Evolutionary conservation across 2,329 filamentous ascomycete species (phyloP).

Genomic region (Pestalotiopsis fici): DNA sequence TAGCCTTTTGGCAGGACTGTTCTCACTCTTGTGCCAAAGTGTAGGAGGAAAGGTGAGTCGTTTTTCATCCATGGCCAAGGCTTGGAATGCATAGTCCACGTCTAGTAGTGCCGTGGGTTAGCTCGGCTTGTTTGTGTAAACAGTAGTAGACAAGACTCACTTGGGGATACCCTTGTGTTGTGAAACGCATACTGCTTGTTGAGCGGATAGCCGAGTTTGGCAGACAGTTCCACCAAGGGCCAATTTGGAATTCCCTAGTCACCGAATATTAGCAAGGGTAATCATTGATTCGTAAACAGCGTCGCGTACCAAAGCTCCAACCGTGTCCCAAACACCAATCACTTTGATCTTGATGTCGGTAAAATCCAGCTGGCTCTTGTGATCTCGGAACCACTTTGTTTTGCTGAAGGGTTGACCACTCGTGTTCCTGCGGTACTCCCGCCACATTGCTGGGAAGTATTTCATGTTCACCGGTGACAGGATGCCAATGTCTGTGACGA

Average conservation of each 20-base stretch:
- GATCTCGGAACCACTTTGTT: background rate
- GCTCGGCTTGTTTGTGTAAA: background rate
- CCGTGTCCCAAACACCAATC: conserved; percentile 53
- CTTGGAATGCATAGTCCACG: conserved; percentile 61
- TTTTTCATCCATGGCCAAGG: conserved; percentile 58
- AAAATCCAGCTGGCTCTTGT: background rate
- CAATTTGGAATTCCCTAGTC: background rate
- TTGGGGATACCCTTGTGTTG: background rate
- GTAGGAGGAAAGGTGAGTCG: conserved; percentile 56
- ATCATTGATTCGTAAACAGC: background rate
- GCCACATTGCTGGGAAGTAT: conserved; percentile 39
- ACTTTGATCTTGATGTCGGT: conserved; percentile 42
- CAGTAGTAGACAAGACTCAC: background rate
- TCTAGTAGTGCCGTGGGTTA: conserved; percentile 25
- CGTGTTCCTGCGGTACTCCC: background rate
- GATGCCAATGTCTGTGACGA: conserved; percentile 52
- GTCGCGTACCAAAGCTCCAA: conserved; percentile 29
- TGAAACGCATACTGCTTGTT: conserved; percentile 10
- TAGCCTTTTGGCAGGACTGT: conserved; percentile 38
- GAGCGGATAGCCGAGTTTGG: conserved; percentile 36
- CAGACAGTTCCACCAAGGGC: background rate
- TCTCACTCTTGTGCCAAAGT: conserved; percentile 47
- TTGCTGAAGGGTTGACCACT: background rate
- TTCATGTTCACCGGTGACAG: conserved; percentile 55
- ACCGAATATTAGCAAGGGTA: background rate